phyloP scores from a whole-genome alignment of 75 land plant genomes.

The Sequoia sempervirens region DNA sequence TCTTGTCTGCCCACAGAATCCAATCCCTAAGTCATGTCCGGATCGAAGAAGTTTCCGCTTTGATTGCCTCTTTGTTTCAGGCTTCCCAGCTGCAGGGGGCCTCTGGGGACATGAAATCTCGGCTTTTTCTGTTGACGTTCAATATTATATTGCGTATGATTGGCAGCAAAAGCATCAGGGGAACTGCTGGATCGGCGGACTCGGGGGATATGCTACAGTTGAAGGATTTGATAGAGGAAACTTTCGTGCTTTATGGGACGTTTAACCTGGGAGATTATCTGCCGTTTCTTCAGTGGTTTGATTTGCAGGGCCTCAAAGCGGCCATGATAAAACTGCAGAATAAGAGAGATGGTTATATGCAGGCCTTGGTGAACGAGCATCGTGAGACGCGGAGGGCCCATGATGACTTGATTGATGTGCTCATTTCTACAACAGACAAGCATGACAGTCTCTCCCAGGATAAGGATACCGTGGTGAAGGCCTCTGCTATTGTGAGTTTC shows the following conservation, averaged over 20 bases:
- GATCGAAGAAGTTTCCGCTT: not conserved
- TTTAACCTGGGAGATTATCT: conserved; percentile 20
- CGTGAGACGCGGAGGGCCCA: not conserved
- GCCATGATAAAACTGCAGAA: conserved; percentile 15
- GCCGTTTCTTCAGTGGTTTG: conserved; percentile 14
- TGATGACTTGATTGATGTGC: conserved; percentile 16
- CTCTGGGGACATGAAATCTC: conserved; percentile 4
- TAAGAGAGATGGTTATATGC: conserved; percentile 23
- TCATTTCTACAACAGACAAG: conserved; percentile 21
- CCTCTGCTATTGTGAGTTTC: too few species aligned
- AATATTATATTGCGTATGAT: conserved; percentile 12
- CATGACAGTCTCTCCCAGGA: not conserved
- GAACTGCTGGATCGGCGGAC: not conserved
- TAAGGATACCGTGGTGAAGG: too few species aligned
- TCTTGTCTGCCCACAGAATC: conserved; percentile 10
- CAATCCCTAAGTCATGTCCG: not conserved
- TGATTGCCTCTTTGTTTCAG: not conserved
- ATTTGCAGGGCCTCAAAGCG: not conserved
- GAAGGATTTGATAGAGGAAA: conserved; percentile 14
- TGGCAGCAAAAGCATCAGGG: too few species aligned
- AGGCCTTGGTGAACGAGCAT: conserved; percentile 27
- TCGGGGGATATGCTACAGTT: not conserved
- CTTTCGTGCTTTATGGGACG: conserved; percentile 6
- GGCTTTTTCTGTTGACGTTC: conserved; percentile 7
- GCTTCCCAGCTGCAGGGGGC: not conserved